A percentile compares a stretch with the other conserved stretches of the same genome.
Conservation (phyloP, 768 basidiomycete genomes). For the Tulasnella sp. region DNA sequence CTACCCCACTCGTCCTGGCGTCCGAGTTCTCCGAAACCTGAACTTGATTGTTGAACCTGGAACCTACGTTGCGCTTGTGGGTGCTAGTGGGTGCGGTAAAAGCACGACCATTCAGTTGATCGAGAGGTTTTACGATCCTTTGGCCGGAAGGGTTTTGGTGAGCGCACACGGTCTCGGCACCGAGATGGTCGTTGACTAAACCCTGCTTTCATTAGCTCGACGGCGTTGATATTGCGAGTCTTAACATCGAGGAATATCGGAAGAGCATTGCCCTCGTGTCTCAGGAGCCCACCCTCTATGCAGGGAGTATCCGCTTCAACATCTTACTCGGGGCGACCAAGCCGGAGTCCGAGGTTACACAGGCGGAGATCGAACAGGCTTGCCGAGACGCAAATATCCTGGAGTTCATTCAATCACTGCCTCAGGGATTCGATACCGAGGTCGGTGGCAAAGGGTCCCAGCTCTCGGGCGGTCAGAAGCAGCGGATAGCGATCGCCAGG, state of each 20-base stretch:
- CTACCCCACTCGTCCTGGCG: conserved; percentile 33
- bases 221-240: conserved; percentile 60
- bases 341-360: conserved; percentile 67
- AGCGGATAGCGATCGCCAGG: conserved; percentile 78
- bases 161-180: not conserved
- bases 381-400: conserved; percentile 88
- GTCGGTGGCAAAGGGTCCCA: conserved; percentile 88
- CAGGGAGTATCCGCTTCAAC: conserved; percentile 85
- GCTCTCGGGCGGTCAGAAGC: conserved; percentile 82
- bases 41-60: conserved; percentile 23
- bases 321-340: conserved; percentile 78
- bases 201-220: conserved; percentile 45
- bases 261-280: conserved; percentile 85
- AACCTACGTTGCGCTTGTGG: conserved; percentile 28
- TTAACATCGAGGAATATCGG: conserved; percentile 81
- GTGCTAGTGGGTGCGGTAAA: conserved; percentile 26
- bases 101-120: conserved; percentile 26
- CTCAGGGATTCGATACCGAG: conserved; percentile 85
- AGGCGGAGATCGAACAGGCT: conserved; percentile 76
- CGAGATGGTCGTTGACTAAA: not conserved
- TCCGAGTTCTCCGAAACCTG: conserved; percentile 30
- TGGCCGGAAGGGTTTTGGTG: conserved; percentile 23
- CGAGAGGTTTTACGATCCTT: conserved; percentile 29
- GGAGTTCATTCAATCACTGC: conserved; percentile 79
- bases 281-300: conserved; percentile 84